Evolutionary conservation across 148 eudicot genomes (phyloP).

Genomic region (Camellia granthamiana): DNA sequence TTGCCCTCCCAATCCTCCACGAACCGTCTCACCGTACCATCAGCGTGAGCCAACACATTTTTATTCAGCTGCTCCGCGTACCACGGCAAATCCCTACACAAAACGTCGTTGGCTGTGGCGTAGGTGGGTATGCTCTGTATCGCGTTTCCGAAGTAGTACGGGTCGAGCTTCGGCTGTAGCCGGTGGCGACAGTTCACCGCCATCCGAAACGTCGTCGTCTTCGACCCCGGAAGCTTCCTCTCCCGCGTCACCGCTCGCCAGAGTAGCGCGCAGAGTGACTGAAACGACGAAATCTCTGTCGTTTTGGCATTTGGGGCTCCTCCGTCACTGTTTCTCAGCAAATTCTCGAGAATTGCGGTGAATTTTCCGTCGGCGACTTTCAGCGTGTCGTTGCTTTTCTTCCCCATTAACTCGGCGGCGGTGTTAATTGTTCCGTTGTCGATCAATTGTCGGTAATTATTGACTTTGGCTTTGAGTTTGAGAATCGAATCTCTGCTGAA

Average conservation of each 20-base stretch:
- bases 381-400: slow-evolving; percentile 55
- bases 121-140: slow-evolving; percentile 67
- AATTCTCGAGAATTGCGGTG: slow-evolving; percentile 31
- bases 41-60: slow-evolving; percentile 25
- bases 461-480: slow-evolving; percentile 46
- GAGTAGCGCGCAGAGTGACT: slow-evolving; percentile 49
- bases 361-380: slow-evolving; percentile 25
- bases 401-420: slow-evolving; percentile 46
- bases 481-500: slow-evolving; percentile 56
- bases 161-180: slow-evolving; percentile 56
- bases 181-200: slow-evolving; percentile 74
- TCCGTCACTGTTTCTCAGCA: slow-evolving; percentile 21
- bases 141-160: slow-evolving; percentile 69
- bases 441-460: slow-evolving; percentile 22
- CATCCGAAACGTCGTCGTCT: slow-evolving; percentile 71
- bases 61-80: slow-evolving; percentile 58
- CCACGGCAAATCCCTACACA: slow-evolving; percentile 51
- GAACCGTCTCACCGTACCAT: slow-evolving; percentile 11
- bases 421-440: slow-evolving; percentile 10
- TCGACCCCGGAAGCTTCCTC: slow-evolving; percentile 27
- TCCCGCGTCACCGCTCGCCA: slow-evolving; percentile 83
- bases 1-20: slow-evolving; percentile 34
- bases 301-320: slow-evolving; percentile 20
- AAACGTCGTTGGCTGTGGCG: slow-evolving; percentile 45
- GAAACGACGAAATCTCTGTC: slow-evolving; percentile 63